Evolutionary conservation across 129 eudicot species (phyloP), one percentile per base, ranked within the genome.

Genomic region (sunflower (Helianthus annuus)): DNA sequence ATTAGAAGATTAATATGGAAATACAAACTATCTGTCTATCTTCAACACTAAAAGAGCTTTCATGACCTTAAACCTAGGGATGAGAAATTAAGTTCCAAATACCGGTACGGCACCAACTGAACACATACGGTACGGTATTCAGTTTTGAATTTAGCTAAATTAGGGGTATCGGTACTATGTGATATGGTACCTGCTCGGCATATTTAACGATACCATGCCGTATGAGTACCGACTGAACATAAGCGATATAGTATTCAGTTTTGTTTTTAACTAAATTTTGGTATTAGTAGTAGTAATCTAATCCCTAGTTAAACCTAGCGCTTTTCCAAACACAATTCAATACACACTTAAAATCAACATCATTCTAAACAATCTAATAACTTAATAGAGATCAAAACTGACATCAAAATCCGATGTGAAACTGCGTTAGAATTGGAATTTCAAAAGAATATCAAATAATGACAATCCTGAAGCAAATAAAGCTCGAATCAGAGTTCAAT

Each of bases 401-500:
- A 56, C 4, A 56, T 8, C 4, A 56, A 27, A 27, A 27, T 27
- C 32, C 32, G 3, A 27, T 27, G 32, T 27, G 32, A 12, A 49
- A 16, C 22, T 52, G 58, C 9, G 58, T 52, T 52, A 4, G 58
- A 19, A 52, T 52, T 53, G 27, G 45, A 39, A 39, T 39, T 6
- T 5, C 3, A n/a, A 16, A 5, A 0, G 8, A 39, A 39, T 5
- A 76, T 10, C 6, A 44, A 45, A 13, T 39, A 29, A 32, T 32
- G 6, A 16, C 51, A 76, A 36, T 15, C 39, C 48, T 32, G 40
- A 63, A 62, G 39, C 19, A 5, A 65, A 64, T 65, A 65, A 54
- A 45, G 45, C 34, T 51, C 56, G 29, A 10, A 66, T 54, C 73
- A 54, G 69, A 81, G 65, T 44, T 42, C 29, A 64, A 24, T 29